Evolutionary conservation across 2,329 filamentous ascomycete species (phyloP).

Genomic region (Claviceps humidiphila): DNA sequence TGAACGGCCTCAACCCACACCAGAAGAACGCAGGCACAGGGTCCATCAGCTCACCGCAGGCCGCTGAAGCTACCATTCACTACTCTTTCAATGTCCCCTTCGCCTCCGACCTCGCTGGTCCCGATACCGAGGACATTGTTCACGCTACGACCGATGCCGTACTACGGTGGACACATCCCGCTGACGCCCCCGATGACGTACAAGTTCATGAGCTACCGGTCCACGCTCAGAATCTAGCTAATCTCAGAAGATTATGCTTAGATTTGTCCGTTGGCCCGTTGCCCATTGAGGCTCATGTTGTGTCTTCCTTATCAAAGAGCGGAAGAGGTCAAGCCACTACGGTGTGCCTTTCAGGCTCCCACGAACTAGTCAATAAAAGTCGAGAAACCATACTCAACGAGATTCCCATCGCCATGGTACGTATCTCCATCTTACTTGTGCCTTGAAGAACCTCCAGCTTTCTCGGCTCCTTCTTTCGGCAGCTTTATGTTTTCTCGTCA

Average conservation of each 20-base stretch:
- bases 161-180: slow-evolving; percentile 85
- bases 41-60: slow-evolving; percentile 52
- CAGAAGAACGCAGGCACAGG: slow-evolving; percentile 41
- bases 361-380: slow-evolving; percentile 80
- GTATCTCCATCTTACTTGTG: slow-evolving; percentile 18
- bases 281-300: slow-evolving; percentile 71
- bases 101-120: slow-evolving; percentile 79
- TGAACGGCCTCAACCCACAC: slow-evolving; percentile 42
- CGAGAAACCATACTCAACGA: slow-evolving; percentile 82
- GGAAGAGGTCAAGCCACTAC: slow-evolving; percentile 64
- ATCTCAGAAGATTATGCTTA: slow-evolving; percentile 65
- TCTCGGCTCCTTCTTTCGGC: not conserved
- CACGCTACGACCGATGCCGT: slow-evolving; percentile 83
- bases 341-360: slow-evolving; percentile 78
- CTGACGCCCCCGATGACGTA: slow-evolving; percentile 70
- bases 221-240: slow-evolving; percentile 73
- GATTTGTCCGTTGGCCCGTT: slow-evolving; percentile 60
- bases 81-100: slow-evolving; percentile 97
- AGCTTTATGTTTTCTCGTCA: not conserved
- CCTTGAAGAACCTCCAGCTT: not conserved
- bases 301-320: slow-evolving; percentile 66
- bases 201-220: slow-evolving; percentile 85
- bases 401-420: slow-evolving; percentile 82
- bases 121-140: slow-evolving; percentile 86
- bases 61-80: slow-evolving; percentile 68